These are phyloP conservation scores for Dicorynia guianensis DNA, from an alignment of 306 rosid species.

Conservation along the genomic window DNA sequence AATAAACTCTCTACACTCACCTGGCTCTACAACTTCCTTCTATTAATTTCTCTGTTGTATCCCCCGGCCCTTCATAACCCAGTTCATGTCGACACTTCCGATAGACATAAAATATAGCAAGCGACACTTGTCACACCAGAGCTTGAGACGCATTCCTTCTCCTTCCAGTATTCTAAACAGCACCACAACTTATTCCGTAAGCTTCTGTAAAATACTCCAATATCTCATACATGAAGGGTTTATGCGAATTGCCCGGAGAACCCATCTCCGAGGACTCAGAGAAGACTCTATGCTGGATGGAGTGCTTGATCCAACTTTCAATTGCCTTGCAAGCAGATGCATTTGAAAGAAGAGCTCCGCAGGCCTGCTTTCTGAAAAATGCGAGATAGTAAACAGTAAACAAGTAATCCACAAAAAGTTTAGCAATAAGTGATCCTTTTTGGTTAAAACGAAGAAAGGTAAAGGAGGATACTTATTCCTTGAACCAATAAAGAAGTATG, in stretches of 20 bases:
- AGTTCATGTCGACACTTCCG: too few relatives aligned
- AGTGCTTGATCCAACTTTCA: slow-evolving; percentile 45
- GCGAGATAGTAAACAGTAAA: slow-evolving; percentile 13
- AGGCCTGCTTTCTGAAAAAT: slow-evolving; percentile 71
- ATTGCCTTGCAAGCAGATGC: slow-evolving; percentile 79
- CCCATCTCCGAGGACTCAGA: slow-evolving; percentile 77
- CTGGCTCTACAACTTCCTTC: too few relatives aligned
- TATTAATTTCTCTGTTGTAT: too few relatives aligned
- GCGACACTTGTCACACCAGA: too few relatives aligned
- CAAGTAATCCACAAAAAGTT: slow-evolving; percentile 8
- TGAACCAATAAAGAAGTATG: too few relatives aligned
- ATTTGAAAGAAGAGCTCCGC: slow-evolving; percentile 88
- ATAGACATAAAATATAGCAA: too few relatives aligned
- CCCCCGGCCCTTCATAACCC: too few relatives aligned
- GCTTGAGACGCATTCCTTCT: background rate
- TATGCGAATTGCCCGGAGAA: slow-evolving; percentile 79
- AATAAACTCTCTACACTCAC: too few relatives aligned
- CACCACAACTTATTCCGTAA: slow-evolving; percentile 41
- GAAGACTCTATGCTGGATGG: slow-evolving; percentile 50
- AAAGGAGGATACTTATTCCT: too few relatives aligned
- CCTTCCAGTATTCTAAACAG: background rate
- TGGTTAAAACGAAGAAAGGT: too few relatives aligned
- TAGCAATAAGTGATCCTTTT: background rate
- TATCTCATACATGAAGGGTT: slow-evolving; percentile 85
- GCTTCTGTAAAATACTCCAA: slow-evolving; percentile 75